Percentiles rank a stretch among this genome's conserved stretches.
These are phyloP conservation scores for Boletus tomentosulus DNA, from an alignment of 768 basidiomycete genomes.

Conservation along the genomic window DNA sequence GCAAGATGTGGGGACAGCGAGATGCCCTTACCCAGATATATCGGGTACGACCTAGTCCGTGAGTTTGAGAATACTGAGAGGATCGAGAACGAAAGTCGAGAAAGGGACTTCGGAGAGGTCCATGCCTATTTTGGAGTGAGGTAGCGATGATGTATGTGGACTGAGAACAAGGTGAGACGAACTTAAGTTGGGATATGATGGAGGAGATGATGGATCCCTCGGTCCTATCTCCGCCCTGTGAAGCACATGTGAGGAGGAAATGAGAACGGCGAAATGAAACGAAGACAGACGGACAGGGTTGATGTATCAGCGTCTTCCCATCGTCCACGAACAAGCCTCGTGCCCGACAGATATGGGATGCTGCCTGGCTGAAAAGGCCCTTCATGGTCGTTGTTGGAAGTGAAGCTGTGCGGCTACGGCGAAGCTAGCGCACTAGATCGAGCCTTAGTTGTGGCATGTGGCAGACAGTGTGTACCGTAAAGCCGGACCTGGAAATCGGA, in stretches of 20 bases:
- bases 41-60: conserved; percentile 99
- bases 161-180: conserved; percentile 15
- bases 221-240: no score
- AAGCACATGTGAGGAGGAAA: no score
- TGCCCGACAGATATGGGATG: conserved; percentile 61
- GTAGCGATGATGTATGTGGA: no score
- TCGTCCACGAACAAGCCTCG: conserved; percentile 64
- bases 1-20: conserved; percentile 1
- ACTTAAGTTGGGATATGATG: no score
- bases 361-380: conserved; percentile 72
- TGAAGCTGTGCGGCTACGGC: conserved; percentile 19
- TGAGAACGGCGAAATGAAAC: no score
- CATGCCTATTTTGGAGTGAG: conserved; percentile 76
- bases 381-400: conserved; percentile 49
- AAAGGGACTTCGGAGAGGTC: conserved; percentile 93
- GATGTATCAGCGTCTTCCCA: no score
- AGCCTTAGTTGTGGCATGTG: no score
- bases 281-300: no score
- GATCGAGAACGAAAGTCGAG: conserved; percentile 94
- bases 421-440: conserved; percentile 17
- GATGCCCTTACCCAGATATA: conserved; percentile 83
- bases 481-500: no score
- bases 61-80: conserved; percentile 94
- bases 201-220: no score
- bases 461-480: no score